Evolutionary conservation across 2,329 filamentous ascomycete species (phyloP), one percentile per base, ranked within the genome.

Genomic region (Talaromyces marneffei): DNA sequence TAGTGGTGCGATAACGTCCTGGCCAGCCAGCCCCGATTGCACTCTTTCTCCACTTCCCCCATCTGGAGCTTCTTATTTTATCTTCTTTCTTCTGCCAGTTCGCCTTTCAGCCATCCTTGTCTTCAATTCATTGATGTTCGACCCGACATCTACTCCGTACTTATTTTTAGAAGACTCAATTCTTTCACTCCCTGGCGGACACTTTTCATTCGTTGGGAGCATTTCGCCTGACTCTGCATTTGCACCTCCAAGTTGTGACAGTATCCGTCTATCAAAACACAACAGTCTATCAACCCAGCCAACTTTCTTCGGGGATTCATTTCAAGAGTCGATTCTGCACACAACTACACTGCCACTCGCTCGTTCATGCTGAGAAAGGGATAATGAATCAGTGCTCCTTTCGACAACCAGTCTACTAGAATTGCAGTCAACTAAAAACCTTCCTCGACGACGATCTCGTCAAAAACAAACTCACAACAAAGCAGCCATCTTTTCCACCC

Each of bases 151-250:
- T n/a, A 20, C n/a, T n/a, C n/a, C n/a, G n/a, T n/a, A n/a, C 20
- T 33, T 52, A 23, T 33, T 52, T 35, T 33, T 50, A 50, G 29
- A 52, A 20, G 48, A 14, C 29, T 35, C 53, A 25, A 29, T 64
- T 63, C 57, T 58, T 65, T 61, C 52, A 53, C 53, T 65, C 63
- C 63, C 63, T 64, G 63, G 62, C 59, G 23, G 59, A 66, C 54
- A 56, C 57, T 57, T 53, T 65, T 63, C 62, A 63, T 62, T 60
- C 67, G 57, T 63, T 64, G 64, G 63, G 64, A 50, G 63, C 65
- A 53, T 50, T 18, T 2, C 29, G 16, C 35, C 27, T 18, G 48
- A 33, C 29, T 50, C 16, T 29, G n/a, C 27, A 50, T 33, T 9
- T 8, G 3, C 46, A 50, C 20, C 27, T 33, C n/a, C 27, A 20